Percentiles rank a stretch among this genome's conserved stretches.
phyloP scores from a whole-genome alignment of 306 rosid genomes.

The Cucurbita ficifolia region DNA sequence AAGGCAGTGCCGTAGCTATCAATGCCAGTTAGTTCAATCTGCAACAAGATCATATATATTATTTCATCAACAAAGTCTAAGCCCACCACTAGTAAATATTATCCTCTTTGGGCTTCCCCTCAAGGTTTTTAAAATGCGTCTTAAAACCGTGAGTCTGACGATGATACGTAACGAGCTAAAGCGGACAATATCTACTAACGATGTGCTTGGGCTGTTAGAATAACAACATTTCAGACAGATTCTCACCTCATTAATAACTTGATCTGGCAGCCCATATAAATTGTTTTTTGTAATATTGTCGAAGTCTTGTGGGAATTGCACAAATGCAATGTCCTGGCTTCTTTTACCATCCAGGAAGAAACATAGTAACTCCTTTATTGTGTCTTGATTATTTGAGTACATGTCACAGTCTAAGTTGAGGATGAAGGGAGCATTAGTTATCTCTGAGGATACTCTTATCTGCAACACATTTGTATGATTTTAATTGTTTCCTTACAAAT shows the following conservation, averaged over 20 bases:
- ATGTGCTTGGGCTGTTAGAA: not conserved
- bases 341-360: constrained; percentile 46
- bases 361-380: constrained; percentile 28
- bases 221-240: not conserved
- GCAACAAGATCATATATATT: not conserved
- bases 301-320: constrained; percentile 42
- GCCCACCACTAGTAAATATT: too few species aligned
- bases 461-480: constrained; percentile 9
- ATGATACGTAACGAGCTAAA: too few species aligned
- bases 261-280: constrained; percentile 14
- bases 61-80: not conserved
- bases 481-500: not conserved
- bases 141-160: too few species aligned
- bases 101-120: too few species aligned
- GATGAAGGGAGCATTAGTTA: constrained; percentile 50
- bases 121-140: too few species aligned
- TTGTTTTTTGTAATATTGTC: constrained; percentile 34
- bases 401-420: constrained; percentile 66
- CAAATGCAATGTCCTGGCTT: constrained; percentile 40
- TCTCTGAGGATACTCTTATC: constrained; percentile 57
- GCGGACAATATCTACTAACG: too few species aligned
- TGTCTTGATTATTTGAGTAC: constrained; percentile 38
- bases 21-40: constrained; percentile 41
- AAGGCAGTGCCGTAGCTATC: constrained; percentile 39
- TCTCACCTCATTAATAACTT: constrained; percentile 11